Base-by-base conservation (phyloP, 352 stramenopile species). In the Phytophthora chlamydospora region DNA sequence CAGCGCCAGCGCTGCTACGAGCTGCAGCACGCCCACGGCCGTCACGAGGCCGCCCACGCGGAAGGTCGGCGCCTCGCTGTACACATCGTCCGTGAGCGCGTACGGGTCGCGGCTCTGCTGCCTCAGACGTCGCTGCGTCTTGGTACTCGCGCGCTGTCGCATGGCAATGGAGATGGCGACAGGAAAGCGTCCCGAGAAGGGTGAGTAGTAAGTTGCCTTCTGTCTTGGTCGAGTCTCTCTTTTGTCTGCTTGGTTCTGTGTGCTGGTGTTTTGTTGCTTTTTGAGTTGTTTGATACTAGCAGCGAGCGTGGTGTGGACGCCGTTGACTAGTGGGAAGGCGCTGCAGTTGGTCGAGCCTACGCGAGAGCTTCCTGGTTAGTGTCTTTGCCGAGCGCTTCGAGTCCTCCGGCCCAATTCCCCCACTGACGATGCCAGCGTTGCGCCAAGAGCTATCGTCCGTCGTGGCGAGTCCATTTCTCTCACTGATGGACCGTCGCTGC, bases 11-110 rank as follows among this genome's bases (percentile, higher is more conserved):
- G 36, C 58, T 43, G 46, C 49, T 41, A 68, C 54, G 11, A 73
- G 44, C 68, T 83, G 63, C 58, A 80, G 34, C 54, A 70, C 58
- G 16, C 71, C 65, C 12, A 67, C 51, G 16, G 62, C 45, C 21
- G 69, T 75, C 47, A 85, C 69, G 34, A 80, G 58, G 13, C 75
- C 72, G 13, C 72, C 64, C 12, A 81, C 49, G 19, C 42, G 59
- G 43, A 84, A 73, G n/a, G 72, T 79, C 35, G 66, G 58, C 36
- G 52, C 24, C 33, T 71, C 40, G 10, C 24, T 32, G 43, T 74
- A 66, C 10, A 68, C 57, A 33, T 68, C 65, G 21, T 48, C 61
- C n/a, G 53, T 71, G 38, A 73, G 56, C 14, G 64, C 46, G 45
- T 76, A 71, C 19, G 68, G 59, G 29, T 71, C 59, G 33, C 38